Conservation (phyloP, 2,329 filamentous ascomycete genomes). For the Sporothrix dimorphospora region DNA sequence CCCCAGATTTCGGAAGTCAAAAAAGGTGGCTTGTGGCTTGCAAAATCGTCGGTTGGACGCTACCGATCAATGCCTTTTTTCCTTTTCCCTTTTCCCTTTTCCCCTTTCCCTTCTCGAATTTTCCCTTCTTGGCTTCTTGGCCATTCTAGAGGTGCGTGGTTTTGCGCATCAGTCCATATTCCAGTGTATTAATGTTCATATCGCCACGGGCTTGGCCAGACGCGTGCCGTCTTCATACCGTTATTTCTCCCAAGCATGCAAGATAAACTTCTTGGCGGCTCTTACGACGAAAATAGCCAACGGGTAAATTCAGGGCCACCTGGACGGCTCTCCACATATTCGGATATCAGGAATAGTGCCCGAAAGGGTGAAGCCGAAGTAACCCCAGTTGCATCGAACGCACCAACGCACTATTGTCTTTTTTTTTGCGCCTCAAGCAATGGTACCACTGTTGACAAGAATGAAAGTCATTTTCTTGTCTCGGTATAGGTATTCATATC, state of each 20-base stretch:
- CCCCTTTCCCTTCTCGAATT: too few relatives aligned
- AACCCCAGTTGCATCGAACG: too few relatives aligned
- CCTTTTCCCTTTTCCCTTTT: not conserved
- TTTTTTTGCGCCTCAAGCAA: too few relatives aligned
- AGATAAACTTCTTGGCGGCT: not conserved
- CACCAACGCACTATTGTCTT: too few relatives aligned
- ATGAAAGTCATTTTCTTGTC: too few relatives aligned
- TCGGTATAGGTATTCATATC: too few relatives aligned
- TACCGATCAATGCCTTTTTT: not conserved
- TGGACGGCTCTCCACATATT: not conserved
- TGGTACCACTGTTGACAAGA: too few relatives aligned
- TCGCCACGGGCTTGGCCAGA: conserved; percentile 6
- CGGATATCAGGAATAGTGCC: too few relatives aligned
- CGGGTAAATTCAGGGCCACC: not conserved
- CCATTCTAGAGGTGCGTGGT: not conserved
- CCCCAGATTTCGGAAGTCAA: not conserved
- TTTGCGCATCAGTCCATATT: not conserved
- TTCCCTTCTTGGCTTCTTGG: not conserved
- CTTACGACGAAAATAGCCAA: not conserved
- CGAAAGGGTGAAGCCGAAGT: too few relatives aligned
- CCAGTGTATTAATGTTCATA: not conserved
- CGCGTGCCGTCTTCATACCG: not conserved
- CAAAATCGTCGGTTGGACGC: conserved; percentile 3
- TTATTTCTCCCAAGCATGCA: not conserved
- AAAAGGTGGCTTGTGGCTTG: not conserved